Conservation (phyloP, 164 flowering plant genomes). For the Pachysandra terminalis region DNA sequence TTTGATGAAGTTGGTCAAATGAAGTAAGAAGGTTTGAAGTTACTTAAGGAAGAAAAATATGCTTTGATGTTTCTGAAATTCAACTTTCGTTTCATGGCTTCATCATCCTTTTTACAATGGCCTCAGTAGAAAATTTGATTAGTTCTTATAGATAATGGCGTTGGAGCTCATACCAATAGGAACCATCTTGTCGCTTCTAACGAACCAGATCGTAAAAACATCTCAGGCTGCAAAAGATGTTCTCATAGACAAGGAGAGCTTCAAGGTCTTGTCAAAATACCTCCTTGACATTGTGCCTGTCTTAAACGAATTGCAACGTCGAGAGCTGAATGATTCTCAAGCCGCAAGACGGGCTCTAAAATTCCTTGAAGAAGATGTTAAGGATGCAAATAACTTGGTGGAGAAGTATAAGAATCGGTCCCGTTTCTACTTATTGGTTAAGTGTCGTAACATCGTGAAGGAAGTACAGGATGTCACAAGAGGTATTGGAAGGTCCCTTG, state of each 20-base stretch:
- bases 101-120: no score
- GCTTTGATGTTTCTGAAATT: neutral
- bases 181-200: slow-evolving; percentile 51
- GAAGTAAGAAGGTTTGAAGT: no score
- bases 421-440: slow-evolving; percentile 58
- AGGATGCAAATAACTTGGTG: slow-evolving; percentile 52
- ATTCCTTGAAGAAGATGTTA: slow-evolving; percentile 50
- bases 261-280: slow-evolving; percentile 51
- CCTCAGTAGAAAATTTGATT: neutral
- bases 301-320: slow-evolving; percentile 47
- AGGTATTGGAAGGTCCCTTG: slow-evolving; percentile 60
- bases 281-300: slow-evolving; percentile 58
- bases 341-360: slow-evolving; percentile 57
- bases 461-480: slow-evolving; percentile 63
- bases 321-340: slow-evolving; percentile 50
- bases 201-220: slow-evolving; percentile 53
- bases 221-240: slow-evolving; percentile 67
- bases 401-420: slow-evolving; percentile 61
- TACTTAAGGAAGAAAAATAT: neutral
- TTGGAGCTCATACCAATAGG: slow-evolving; percentile 61
- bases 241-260: slow-evolving; percentile 59
- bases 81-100: neutral
- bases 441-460: slow-evolving; percentile 55
- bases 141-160: slow-evolving; percentile 16
- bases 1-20: no score